Conservation (phyloP, 2,329 filamentous ascomycete genomes). For the Beauveria brongniartii region DNA sequence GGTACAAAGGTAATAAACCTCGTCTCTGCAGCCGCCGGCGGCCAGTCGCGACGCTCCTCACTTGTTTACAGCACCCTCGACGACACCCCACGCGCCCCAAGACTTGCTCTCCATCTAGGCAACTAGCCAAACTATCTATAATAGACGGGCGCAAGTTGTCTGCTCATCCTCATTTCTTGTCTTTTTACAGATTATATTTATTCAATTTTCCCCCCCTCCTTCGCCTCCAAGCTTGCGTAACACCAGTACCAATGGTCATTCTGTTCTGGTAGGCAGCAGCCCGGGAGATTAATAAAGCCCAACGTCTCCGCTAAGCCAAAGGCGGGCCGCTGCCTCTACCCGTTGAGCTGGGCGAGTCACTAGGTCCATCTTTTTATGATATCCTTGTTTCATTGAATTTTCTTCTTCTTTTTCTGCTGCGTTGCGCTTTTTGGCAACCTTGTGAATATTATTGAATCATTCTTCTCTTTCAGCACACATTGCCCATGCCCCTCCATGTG, state of each 20-base stretch:
- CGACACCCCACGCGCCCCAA: too few relatives aligned
- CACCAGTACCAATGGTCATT: neutral
- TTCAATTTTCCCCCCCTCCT: neutral
- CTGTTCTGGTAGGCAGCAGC: too few relatives aligned
- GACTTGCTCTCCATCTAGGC: too few relatives aligned
- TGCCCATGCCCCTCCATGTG: neutral
- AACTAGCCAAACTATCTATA: too few relatives aligned
- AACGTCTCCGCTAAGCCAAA: constrained; percentile 1
- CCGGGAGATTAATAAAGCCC: constrained; percentile 4
- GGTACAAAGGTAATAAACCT: too few relatives aligned
- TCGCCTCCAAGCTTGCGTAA: neutral
- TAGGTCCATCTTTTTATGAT: neutral
- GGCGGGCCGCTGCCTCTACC: constrained; percentile 3
- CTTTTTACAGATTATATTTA: too few relatives aligned
- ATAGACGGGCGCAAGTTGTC: too few relatives aligned
- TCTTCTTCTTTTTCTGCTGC: neutral
- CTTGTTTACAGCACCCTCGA: too few relatives aligned
- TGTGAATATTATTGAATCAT: neutral
- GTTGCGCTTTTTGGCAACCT: neutral
- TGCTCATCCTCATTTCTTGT: too few relatives aligned
- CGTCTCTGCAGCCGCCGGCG: too few relatives aligned
- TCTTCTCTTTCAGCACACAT: too few relatives aligned
- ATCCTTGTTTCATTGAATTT: neutral
- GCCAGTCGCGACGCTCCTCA: too few relatives aligned
- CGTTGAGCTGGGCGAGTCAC: neutral